Conservation (phyloP, 768 basidiomycete genomes). For the Lyophyllum semitale region DNA sequence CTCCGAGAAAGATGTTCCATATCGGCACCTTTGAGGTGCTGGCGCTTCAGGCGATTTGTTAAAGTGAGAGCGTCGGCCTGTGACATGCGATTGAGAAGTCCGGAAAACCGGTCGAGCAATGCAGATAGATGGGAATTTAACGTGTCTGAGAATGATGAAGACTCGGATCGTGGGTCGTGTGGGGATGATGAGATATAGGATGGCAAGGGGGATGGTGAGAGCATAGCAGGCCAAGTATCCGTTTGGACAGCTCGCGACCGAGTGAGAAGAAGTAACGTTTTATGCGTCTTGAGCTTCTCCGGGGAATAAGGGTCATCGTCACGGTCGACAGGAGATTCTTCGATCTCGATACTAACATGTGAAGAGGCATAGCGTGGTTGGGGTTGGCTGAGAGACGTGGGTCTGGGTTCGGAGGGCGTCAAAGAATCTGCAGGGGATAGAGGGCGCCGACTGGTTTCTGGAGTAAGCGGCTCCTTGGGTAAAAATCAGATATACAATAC, state of each 20-base stretch:
- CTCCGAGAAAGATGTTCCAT: slow-evolving; percentile 83
- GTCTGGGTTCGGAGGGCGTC: slow-evolving; percentile 33
- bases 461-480: slow-evolving; percentile 41
- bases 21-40: slow-evolving; percentile 84
- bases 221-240: slow-evolving; percentile 39
- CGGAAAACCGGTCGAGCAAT: slow-evolving; percentile 63
- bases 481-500: not conserved
- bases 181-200: slow-evolving; percentile 45
- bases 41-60: slow-evolving; percentile 87
- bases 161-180: slow-evolving; percentile 69
- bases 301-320: slow-evolving; percentile 27
- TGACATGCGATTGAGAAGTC: slow-evolving; percentile 55
- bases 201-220: slow-evolving; percentile 33
- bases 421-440: slow-evolving; percentile 41
- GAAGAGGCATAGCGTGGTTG: slow-evolving; percentile 33
- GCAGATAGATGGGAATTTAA: slow-evolving; percentile 57
- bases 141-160: slow-evolving; percentile 63
- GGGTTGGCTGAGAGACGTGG: slow-evolving; percentile 25
- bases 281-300: slow-evolving; percentile 40
- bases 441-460: slow-evolving; percentile 46
- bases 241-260: slow-evolving; percentile 73
- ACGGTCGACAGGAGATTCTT: slow-evolving; percentile 35
- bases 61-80: slow-evolving; percentile 87
- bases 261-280: slow-evolving; percentile 54
- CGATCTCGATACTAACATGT: slow-evolving; percentile 45